Evolutionary conservation across 768 basidiomycete species (phyloP).

Genomic region (Exsudoporus frostii): DNA sequence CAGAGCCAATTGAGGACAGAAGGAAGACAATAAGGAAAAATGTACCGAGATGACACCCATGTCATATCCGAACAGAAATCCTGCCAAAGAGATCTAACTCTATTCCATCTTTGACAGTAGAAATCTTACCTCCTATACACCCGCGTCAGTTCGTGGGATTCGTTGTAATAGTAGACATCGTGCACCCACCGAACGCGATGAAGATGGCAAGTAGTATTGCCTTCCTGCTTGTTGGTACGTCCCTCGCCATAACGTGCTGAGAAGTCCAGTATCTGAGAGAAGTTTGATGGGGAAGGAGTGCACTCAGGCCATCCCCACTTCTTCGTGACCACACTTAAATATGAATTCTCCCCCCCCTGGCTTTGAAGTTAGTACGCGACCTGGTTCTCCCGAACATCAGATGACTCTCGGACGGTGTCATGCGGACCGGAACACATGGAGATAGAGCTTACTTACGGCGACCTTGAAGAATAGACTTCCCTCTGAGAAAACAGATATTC

Average conservation of each 20-base stretch:
- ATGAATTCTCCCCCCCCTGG: background rate
- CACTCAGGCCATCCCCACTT: background rate
- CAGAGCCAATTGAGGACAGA: background rate
- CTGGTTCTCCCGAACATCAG: constrained; percentile 10
- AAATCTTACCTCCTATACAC: constrained; percentile 20
- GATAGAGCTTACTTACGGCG: background rate
- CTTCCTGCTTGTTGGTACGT: constrained; percentile 58
- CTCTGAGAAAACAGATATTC: background rate
- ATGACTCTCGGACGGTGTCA: constrained; percentile 8
- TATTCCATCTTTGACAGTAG: background rate
- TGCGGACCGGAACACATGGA: constrained; percentile 5
- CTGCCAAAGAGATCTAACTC: constrained; percentile 18
- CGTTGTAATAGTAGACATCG: background rate
- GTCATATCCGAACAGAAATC: constrained; percentile 72
- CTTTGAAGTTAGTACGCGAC: background rate
- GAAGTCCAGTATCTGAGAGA: background rate
- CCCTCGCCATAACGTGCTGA: constrained; percentile 30
- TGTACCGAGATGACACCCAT: constrained; percentile 71
- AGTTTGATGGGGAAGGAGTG: background rate
- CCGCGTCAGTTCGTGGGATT: background rate
- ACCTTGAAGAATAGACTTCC: background rate
- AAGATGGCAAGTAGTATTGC: constrained; percentile 66
- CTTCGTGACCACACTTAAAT: constrained; percentile 6
- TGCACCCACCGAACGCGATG: constrained; percentile 63
- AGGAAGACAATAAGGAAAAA: background rate